Evolutionary conservation across 1,284 basidiomycete species (phyloP).

Genomic region (Microbotryum scabiosae): DNA sequence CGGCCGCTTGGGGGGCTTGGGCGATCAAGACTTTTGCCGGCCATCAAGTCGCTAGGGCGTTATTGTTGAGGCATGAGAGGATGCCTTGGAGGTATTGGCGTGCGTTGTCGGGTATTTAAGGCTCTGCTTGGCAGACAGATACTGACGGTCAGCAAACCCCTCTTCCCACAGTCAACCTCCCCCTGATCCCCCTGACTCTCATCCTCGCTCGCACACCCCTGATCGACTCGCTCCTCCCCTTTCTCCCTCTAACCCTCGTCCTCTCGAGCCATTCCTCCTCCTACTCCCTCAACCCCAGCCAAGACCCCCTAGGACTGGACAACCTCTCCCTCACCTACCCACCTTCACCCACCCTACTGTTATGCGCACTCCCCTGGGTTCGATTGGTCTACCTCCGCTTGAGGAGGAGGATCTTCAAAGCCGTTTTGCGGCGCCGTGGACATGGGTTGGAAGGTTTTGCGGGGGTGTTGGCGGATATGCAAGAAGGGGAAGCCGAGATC

Average conservation of each 20-base stretch:
- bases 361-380: slow-evolving; percentile 33
- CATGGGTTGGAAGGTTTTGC: slow-evolving; percentile 8
- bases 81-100: slow-evolving; percentile 47
- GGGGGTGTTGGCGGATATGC: slow-evolving; percentile 16
- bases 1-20: slow-evolving; percentile 61
- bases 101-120: slow-evolving; percentile 2
- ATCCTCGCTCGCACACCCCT: slow-evolving; percentile 45
- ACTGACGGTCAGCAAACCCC: not conserved
- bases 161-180: slow-evolving; percentile 50
- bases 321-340: slow-evolving; percentile 30
- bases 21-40: slow-evolving; percentile 56
- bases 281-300: not conserved
- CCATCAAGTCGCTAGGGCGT: slow-evolving; percentile 51
- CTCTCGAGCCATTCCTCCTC: slow-evolving; percentile 7
- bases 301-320: slow-evolving; percentile 24
- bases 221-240: slow-evolving; percentile 34
- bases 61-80: slow-evolving; percentile 55
- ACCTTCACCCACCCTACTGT: slow-evolving; percentile 27
- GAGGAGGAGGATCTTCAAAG: slow-evolving; percentile 15
- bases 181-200: slow-evolving; percentile 53
- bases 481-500: slow-evolving; percentile 3
- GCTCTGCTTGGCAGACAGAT: slow-evolving; percentile 47
- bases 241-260: slow-evolving; percentile 32
- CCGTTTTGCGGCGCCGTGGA: slow-evolving; percentile 19
- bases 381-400: slow-evolving; percentile 28